Percentiles rank a stretch among this genome's conserved stretches.
phyloP scores from a whole-genome alignment of 148 eudicot genomes.

The Silene latifolia region DNA sequence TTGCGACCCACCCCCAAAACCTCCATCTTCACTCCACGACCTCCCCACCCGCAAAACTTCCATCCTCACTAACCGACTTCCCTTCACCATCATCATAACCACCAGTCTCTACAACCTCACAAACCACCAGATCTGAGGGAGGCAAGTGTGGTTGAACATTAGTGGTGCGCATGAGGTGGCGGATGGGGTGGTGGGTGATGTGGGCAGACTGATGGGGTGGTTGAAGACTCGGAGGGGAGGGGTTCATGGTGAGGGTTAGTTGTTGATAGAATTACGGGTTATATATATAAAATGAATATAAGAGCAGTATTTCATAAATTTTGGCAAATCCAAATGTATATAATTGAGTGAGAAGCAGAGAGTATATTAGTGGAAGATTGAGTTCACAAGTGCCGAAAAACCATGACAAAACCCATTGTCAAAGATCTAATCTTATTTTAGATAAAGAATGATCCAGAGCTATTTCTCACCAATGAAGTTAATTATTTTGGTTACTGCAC shows the following conservation, averaged over 20 bases:
- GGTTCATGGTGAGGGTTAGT: no score
- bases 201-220: no score
- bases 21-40: background rate
- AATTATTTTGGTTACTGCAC: slow-evolving; percentile 48
- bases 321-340: no score
- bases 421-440: background rate
- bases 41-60: background rate
- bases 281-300: no score
- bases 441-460: background rate
- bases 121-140: background rate
- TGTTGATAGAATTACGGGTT: no score
- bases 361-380: no score
- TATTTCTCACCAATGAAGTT: slow-evolving; percentile 62
- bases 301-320: no score
- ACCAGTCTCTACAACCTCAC: background rate
- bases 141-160: background rate
- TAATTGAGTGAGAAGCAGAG: no score
- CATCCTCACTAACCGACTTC: background rate
- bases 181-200: background rate
- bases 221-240: no score
- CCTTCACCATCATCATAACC: background rate
- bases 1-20: background rate
- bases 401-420: background rate
- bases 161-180: background rate
- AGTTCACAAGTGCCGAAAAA: background rate